These are phyloP conservation scores for Bipolaris gigantea DNA, from an alignment of 2,329 filamentous ascomycete genomes.

Conservation along the genomic window DNA sequence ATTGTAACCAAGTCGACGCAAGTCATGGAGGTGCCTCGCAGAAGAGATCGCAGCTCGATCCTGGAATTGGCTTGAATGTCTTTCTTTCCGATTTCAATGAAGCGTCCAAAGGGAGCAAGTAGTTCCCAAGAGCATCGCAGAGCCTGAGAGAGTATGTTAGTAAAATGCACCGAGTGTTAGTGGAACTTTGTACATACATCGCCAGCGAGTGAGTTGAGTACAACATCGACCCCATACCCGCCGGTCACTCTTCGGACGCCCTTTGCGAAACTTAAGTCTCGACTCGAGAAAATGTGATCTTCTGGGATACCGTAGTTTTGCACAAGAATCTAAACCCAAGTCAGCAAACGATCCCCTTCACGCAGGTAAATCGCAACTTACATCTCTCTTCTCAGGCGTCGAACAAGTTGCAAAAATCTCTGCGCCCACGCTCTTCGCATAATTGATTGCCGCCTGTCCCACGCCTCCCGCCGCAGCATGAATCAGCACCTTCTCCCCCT, in stretches of 20 bases:
- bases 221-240: neutral
- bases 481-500: conserved; percentile 29
- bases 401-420: conserved; percentile 35
- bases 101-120: conserved; percentile 37
- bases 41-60: conserved; percentile 11
- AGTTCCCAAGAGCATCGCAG: conserved; percentile 48
- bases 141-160: conserved; percentile 2
- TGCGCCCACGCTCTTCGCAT: conserved; percentile 15
- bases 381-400: conserved; percentile 30
- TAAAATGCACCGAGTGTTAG: neutral
- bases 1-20: conserved; percentile 5
- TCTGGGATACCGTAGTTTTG: conserved; percentile 19
- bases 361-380: conserved; percentile 20
- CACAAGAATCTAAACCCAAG: neutral
- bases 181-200: neutral
- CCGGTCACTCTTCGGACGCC: neutral
- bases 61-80: conserved; percentile 14
- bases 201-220: conserved; percentile 4
- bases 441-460: conserved; percentile 23
- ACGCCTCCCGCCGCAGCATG: conserved; percentile 28
- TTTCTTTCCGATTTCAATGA: conserved; percentile 19
- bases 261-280: neutral
- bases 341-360: neutral
- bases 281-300: conserved; percentile 29
- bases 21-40: conserved; percentile 1